Base-by-base conservation (phyloP, 2,329 filamentous ascomycete species). In the Harringtonia lauricola region DNA sequence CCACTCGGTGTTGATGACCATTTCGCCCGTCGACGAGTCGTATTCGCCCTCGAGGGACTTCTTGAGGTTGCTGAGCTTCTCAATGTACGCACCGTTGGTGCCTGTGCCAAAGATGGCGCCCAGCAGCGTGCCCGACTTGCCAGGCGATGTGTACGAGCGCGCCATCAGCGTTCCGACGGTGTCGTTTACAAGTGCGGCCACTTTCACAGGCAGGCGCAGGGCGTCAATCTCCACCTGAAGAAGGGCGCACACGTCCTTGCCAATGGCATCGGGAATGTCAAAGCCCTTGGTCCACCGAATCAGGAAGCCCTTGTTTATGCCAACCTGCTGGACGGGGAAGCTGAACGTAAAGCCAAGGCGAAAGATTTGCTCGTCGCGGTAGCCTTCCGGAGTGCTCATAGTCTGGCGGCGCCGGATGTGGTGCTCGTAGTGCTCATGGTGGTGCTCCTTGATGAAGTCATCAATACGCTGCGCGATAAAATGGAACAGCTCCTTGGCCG, bases 271-370 rank as follows among this genome's bases (percentile, higher is more conserved):
- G n/a, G 81, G 76, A 52, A 98, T 96, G 59, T 96, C 87, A 60
- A 95, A 98, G 42, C 92, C 92, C 70, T 98, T 98, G 46, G 92
- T 98, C 92, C 92, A 98, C 54, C 92, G 81, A 64, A 95, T 92
- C 43, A 98, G 72, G 45, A 81, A 83, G 48, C 92, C 92, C 66
- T 88, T 90, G 72, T 96, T 96, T 61, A 98, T 95, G 33, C 87
- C 89, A 46, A 85, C 72, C 62, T 98, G 92, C 60, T 94, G 79
- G 33, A 96, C 89, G 3, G 92, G 92, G 67, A 96, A 98, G 60
- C 86, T 94, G 66, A 98, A 98, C 42, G 92, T 98, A 66, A 98
- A 98, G n/a, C 92, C 92, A 35, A 98, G 72, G 55, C 88, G 85
- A 67, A 96, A 95, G 48, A 92, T 77, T 47, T 90, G 73, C 59